Evolutionary conservation across 148 eudicot genomes (phyloP).

Genomic region (Chenopodium berlandieri): DNA sequence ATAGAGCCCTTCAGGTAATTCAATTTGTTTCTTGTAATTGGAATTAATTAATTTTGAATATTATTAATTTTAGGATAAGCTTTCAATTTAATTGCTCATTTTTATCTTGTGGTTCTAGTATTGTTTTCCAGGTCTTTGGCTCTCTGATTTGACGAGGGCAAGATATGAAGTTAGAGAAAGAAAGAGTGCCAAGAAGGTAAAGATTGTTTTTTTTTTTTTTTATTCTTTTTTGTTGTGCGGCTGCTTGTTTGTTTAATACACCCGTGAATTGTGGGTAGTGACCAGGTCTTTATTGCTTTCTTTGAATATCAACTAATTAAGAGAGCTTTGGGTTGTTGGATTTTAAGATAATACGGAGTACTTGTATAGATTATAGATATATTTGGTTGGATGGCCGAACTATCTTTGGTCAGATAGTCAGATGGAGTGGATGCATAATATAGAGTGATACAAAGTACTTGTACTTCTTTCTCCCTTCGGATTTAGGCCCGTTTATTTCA

Average conservation of each 20-base stretch:
- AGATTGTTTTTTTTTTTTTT: not conserved
- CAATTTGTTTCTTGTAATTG: not conserved
- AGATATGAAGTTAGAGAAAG: slow-evolving; percentile 51
- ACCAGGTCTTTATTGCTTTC: not conserved
- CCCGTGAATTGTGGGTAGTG: slow-evolving; percentile 6
- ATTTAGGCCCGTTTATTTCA: too few species aligned
- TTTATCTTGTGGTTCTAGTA: slow-evolving; percentile 29
- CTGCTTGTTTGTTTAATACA: not conserved
- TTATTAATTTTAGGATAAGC: not conserved
- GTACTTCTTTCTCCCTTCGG: too few species aligned
- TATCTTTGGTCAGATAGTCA: too few species aligned
- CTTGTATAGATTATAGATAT: too few species aligned
- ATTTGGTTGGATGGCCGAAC: too few species aligned
- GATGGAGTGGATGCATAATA: too few species aligned
- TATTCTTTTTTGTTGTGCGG: not conserved
- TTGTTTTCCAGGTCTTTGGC: slow-evolving; percentile 54
- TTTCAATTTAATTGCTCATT: not conserved
- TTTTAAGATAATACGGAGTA: too few species aligned
- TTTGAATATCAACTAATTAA: not conserved
- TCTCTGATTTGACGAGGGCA: slow-evolving; percentile 42
- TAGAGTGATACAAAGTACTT: too few species aligned
- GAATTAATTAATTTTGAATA: not conserved
- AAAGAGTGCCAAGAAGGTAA: slow-evolving; percentile 49
- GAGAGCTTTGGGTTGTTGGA: not conserved
- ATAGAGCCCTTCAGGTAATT: slow-evolving; percentile 45